Base-by-base conservation (phyloP, 1,284 basidiomycete species). In the Microbotryomycetes sp. region DNA sequence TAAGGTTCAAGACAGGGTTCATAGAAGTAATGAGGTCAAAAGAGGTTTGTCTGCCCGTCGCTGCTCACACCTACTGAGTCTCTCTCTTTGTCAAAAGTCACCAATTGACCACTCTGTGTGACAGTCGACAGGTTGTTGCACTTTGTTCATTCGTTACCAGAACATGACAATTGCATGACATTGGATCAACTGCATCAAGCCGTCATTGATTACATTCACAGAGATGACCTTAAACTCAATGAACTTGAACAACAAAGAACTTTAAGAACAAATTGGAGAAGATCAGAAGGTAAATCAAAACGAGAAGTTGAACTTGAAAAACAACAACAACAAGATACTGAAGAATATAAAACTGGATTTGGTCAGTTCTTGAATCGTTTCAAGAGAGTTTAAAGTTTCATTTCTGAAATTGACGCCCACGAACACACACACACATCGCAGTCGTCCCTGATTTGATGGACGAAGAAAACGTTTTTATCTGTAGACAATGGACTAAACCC, bases 241-340 rank as follows among this genome's bases (percentile, higher is more conserved):
- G 42, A 63, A 15, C 59, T 69, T 12, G 59, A 42, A n/a, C 29
- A 45, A 23, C 65, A 69, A 30, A 50, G 68, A n/a, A 31, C 52
- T 16, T 26, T 32, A 28, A 42, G 63, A 3, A n/a, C 19, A 22
- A 46, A 36, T 19, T 69, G 68, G 68, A 48, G 68, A n/a, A 69
- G 66, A 32, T 46, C 42, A 1, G 68, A 69, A 55, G 65, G 65
- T 19, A 69, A 67, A 56, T 58, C 48, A 14, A 69, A 69, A 56
- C 48, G 68, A 12, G 68, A 69, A 49, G 46, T 51, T 25, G 68
- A 69, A 58, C 28, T 69, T 15, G 68, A 67, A 47, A 62, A 63
- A 50, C 19, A 45, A 53, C 30, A 26, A 14, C 55, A 59, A 36
- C 56, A 49, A 3, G 65, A 67, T 49, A 19, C 45, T 54, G 28